phyloP scores from a whole-genome alignment of 371 early-diverging fungal species.

The Cokeromyces recurvatus region DNA sequence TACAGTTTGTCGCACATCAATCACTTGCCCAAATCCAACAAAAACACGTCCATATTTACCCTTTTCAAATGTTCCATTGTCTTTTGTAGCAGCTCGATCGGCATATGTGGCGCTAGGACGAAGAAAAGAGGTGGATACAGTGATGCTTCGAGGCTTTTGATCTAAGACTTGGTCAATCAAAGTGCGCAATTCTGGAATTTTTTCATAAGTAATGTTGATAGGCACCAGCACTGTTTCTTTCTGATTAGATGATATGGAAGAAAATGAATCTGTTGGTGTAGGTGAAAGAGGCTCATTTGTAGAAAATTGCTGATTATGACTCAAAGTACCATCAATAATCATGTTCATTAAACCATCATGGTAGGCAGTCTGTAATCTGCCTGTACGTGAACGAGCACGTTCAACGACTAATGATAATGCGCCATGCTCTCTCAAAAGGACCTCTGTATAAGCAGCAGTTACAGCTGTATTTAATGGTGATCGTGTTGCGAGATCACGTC shows the following conservation, averaged over 20 bases:
- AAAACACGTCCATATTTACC: constrained; percentile 45
- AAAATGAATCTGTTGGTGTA: constrained; percentile 1
- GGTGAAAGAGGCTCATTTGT: constrained; percentile 4
- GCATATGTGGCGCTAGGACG: constrained; percentile 33
- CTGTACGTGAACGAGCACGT: constrained; percentile 42
- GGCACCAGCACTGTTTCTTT: constrained; percentile 38
- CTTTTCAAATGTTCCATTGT: constrained; percentile 19
- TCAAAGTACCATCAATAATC: constrained; percentile 39
- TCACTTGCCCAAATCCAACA: constrained; percentile 34
- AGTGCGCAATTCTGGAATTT: constrained; percentile 41
- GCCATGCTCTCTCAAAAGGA: constrained; percentile 38
- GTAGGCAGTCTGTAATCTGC: constrained; percentile 33
- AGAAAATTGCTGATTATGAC: constrained; percentile 27
- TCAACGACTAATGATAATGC: constrained; percentile 43
- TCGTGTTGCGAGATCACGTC: constrained; percentile 31
- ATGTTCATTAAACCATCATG: constrained; percentile 42
- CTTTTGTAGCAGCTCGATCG: constrained; percentile 30
- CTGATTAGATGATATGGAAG: background rate
- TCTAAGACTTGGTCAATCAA: constrained; percentile 46
- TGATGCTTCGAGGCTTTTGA: constrained; percentile 30
- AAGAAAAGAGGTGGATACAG: constrained; percentile 22
- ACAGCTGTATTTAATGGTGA: constrained; percentile 45
- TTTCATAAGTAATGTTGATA: constrained; percentile 44
- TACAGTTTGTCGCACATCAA: constrained; percentile 20
- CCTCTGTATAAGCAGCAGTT: constrained; percentile 42